phyloP scores from a whole-genome alignment of 2,329 filamentous ascomycete species.

The Emydomyces testavorans region DNA sequence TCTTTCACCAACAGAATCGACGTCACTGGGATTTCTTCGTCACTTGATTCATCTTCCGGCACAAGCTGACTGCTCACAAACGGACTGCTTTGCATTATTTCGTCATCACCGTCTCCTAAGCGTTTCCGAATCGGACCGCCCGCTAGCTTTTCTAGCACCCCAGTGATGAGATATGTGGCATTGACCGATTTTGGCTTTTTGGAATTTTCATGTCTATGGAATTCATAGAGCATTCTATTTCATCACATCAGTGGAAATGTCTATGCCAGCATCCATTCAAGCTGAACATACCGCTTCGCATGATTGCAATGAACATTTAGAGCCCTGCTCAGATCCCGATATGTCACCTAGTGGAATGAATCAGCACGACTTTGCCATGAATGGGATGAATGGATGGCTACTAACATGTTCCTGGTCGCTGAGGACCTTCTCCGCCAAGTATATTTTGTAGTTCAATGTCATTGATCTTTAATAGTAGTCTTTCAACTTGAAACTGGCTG shows the following conservation, averaged over 20 bases:
- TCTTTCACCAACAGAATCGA: constrained; percentile 59
- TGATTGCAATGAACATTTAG: constrained; percentile 73
- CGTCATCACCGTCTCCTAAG: constrained; percentile 51
- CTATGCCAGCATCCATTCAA: not conserved
- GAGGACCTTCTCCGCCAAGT: constrained; percentile 63
- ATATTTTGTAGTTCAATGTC: constrained; percentile 52
- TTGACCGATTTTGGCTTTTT: constrained; percentile 65
- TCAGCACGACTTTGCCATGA: constrained; percentile 11
- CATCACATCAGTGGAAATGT: not conserved
- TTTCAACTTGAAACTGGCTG: not conserved
- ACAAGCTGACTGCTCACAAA: constrained; percentile 57
- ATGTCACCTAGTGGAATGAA: constrained; percentile 56
- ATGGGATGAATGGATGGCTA: constrained; percentile 9
- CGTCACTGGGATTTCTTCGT: constrained; percentile 42
- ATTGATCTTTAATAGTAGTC: constrained; percentile 20
- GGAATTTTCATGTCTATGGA: constrained; percentile 64
- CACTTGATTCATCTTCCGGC: constrained; percentile 38
- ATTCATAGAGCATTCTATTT: constrained; percentile 71
- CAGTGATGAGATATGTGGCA: constrained; percentile 83
- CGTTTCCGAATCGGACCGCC: constrained; percentile 30
- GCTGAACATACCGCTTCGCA: constrained; percentile 66
- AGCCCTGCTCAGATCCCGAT: constrained; percentile 70
- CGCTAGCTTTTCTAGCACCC: constrained; percentile 43
- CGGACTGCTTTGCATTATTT: constrained; percentile 53
- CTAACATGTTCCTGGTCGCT: constrained; percentile 62